Evolutionary conservation across 352 stramenopile genomes (phyloP), one percentile per base, ranked within the genome.

Genomic region (Elongisporangium prolatum): DNA sequence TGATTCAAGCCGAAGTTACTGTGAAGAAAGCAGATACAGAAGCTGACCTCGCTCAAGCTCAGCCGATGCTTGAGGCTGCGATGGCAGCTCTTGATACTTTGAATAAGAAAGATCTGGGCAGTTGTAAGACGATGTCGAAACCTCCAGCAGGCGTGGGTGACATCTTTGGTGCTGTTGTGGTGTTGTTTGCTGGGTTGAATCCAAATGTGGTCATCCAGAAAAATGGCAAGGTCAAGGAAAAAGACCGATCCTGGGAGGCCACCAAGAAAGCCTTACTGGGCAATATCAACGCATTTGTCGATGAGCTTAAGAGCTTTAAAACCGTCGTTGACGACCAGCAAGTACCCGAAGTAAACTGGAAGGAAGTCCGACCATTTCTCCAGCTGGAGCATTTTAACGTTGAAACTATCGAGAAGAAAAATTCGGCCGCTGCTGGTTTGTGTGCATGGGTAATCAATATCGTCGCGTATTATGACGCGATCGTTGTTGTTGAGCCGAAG

Each of bases 391-490:
- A 94, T 57, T 94, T 94, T 56, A 91, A 68, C 21, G 83, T 92
- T 28, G 83, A 94, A 51, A 72, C 61, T 22, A 94, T 94, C 8
- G 85, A 91, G 48, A 91, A 91, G 64, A 91, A 90, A 50, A 93
- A 92, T 54, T 91, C 83, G 16, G 85, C 85, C 0, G 75, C 85
- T 3, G 85, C 85, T 3, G 83, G 83, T 6, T 49, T 94, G 1
- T 94, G 85, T 61, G 79, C 85, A 0, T 93, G 83, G 81, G 85
- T 93, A 21, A 86, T 94, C 63, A 94, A 94, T 55, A 98, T 98
- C 54, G 91, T 98, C 3, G 71, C 77, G 18, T 98, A 98, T 74
- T 97, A 98, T 56, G 93, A 98, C 61, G 95, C 97, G 34, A 91
- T 98, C 49, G 67, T 98, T 13, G 90, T 93, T 0, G 91, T 98